Evolutionary conservation across 1,284 basidiomycete species (phyloP).

Genomic region (Papiliotrema flavescens): DNA sequence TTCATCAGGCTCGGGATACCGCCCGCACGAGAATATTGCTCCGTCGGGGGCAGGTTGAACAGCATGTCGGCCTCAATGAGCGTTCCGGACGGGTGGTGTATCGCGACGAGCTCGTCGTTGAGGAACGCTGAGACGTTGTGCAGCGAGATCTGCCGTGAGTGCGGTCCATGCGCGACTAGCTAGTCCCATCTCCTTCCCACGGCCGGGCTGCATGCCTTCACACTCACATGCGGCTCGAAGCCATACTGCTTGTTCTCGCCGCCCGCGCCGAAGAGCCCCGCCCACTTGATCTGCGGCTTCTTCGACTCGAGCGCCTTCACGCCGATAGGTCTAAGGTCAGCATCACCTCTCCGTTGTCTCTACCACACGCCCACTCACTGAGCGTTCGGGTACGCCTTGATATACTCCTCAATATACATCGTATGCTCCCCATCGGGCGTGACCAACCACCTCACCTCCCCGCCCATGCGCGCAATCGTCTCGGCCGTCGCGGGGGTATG

Average conservation of each 20-base stretch:
- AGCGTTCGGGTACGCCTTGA: constrained; percentile 67
- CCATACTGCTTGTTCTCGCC: constrained; percentile 59
- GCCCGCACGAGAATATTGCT: constrained; percentile 66
- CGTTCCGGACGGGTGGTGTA: constrained; percentile 72
- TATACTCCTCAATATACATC: constrained; percentile 49
- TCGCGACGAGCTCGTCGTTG: constrained; percentile 86
- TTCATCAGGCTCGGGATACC: constrained; percentile 50
- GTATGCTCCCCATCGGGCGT: constrained; percentile 53
- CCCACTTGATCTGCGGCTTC: constrained; percentile 50
- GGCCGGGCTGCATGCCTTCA: background rate
- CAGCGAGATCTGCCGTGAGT: constrained; percentile 29
- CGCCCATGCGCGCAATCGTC: constrained; percentile 61
- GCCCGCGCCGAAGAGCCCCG: constrained; percentile 42
- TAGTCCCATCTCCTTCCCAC: no score
- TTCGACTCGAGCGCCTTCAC: constrained; percentile 48
- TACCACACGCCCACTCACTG: constrained; percentile 50
- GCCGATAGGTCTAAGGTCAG: constrained; percentile 46
- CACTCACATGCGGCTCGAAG: constrained; percentile 71
- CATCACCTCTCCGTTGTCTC: background rate
- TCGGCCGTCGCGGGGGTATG: constrained; percentile 67
- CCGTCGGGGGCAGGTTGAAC: constrained; percentile 80
- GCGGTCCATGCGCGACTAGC: background rate
- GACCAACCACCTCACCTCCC: constrained; percentile 62
- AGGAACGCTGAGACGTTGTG: constrained; percentile 75
- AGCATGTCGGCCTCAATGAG: constrained; percentile 84